Evolutionary conservation across 78 protist genomes (phyloP), one percentile per base, ranked within the genome.

Genomic region (Emiliania huxleyi): DNA sequence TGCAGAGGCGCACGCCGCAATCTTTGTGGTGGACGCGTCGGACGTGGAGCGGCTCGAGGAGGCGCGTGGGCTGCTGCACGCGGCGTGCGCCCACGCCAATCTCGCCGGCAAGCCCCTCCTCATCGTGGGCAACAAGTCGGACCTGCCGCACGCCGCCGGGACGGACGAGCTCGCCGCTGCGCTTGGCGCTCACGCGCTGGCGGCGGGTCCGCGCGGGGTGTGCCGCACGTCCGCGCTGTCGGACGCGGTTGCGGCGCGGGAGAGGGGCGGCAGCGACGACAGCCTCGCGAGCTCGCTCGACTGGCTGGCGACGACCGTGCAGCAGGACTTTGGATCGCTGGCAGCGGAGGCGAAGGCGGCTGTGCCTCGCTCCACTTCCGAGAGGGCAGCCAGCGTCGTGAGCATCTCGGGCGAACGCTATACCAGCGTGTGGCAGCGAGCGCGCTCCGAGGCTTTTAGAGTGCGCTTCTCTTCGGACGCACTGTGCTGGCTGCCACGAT

Each of bases 111-210:
- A 94, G 45, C 95, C 95, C 29, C 18, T 94, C 15, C 93, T 94
- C 71, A 11, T 94, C 44, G 26, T 94, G n/a, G 62, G 91, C 21
- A 94, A 91, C 91, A 94, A 94, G 81, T 52, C 69, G 11, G 95
- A 94, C 89, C 4, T n/a, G 40, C 56, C 49, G 3, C 49, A 44
- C 37, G 89, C 89, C 2, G 48, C 44, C 22, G 56, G 48, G 19
- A 15, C 89, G 0, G 89, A 4, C 8, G 56, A 81, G 55, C 35
- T 81, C 19, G 89, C 49, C 40, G 89, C 11, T 40, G 35, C 56
- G 0, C 55, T 81, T 5, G 18, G 23, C 26, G 1, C 44, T 52
- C 89, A 43, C 38, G 89, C 42, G 42, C 56, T 81, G 2, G 23
- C 37, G 29, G 29, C 23, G 33, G 5, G 29, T 22, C 2, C 48